phyloP scores from a whole-genome alignment of 331 rosid genomes.

The Arachis monticola region DNA sequence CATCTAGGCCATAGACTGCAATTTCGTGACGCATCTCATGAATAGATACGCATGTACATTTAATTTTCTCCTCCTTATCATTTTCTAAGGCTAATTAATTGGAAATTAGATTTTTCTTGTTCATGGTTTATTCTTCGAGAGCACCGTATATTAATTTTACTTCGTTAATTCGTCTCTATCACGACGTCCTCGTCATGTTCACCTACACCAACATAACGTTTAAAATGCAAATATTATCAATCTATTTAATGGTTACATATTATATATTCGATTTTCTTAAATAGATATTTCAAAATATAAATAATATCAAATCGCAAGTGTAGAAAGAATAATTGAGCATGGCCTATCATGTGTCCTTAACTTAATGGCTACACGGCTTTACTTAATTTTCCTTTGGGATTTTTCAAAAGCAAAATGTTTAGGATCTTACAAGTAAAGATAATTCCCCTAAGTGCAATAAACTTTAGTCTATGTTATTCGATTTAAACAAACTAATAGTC shows the following conservation, averaged over 20 bases:
- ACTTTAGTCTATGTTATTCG: neutral
- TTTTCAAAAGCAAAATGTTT: neutral
- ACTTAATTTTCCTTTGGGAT: neutral
- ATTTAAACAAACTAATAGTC: neutral
- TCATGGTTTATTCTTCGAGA: conserved; percentile 2
- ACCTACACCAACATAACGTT: neutral
- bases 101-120: neutral
- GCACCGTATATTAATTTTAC: conserved; percentile 33
- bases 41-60: neutral
- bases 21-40: neutral
- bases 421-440: neutral
- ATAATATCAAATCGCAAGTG: neutral
- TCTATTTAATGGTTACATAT: no score
- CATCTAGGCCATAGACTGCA: conserved; percentile 3
- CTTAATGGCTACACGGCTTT: neutral
- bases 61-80: neutral
- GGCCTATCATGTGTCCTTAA: neutral
- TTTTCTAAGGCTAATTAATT: neutral
- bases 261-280: no score
- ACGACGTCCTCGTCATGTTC: neutral
- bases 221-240: neutral
- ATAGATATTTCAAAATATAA: no score
- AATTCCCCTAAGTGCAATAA: neutral
- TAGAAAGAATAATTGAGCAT: neutral
- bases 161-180: conserved; percentile 29